A percentile compares a stretch with the other conserved stretches of the same genome.
phyloP scores from a whole-genome alignment of 2,329 filamentous ascomycete species.

The Clonostachys sp. region DNA sequence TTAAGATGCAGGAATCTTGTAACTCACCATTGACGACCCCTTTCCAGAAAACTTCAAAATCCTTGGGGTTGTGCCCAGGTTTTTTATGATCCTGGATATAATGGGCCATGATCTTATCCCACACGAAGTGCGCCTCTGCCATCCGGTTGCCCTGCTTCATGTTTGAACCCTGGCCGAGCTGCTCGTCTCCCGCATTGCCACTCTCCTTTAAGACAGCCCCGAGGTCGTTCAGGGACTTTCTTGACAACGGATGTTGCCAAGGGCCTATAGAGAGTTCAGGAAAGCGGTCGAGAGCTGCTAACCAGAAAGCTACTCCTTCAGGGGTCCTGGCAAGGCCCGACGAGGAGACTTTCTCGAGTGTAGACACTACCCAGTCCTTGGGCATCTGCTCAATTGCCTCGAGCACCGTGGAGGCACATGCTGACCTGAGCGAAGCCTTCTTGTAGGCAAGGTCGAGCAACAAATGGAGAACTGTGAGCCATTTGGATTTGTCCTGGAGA shows the following conservation, averaged over 20 bases:
- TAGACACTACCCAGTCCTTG: constrained; percentile 52
- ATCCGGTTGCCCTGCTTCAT: constrained; percentile 70
- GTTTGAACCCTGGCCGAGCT: constrained; percentile 33
- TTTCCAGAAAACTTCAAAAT: constrained; percentile 78
- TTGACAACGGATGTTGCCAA: constrained; percentile 74
- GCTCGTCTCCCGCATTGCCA: constrained; percentile 40
- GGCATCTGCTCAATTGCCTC: constrained; percentile 63
- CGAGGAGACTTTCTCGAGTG: constrained; percentile 57
- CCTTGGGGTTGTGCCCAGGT: constrained; percentile 19
- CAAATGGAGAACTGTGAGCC: constrained; percentile 65
- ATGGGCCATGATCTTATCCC: constrained; percentile 69
- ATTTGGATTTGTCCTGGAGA: constrained; percentile 55
- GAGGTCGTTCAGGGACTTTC: constrained; percentile 63
- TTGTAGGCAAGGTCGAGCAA: constrained; percentile 71
- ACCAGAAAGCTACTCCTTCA: constrained; percentile 87
- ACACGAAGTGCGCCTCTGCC: constrained; percentile 80
- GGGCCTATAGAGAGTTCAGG: constrained; percentile 60
- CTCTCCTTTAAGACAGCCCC: constrained; percentile 77
- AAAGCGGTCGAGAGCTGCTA: constrained; percentile 62
- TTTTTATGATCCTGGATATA: constrained; percentile 32
- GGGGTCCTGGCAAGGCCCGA: constrained; percentile 72
- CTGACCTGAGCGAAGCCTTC: constrained; percentile 85
- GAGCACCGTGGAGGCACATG: constrained; percentile 79
- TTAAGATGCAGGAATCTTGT: no score
- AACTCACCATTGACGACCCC: constrained; percentile 78